Conservation (phyloP, 768 basidiomycete species). For the Trametes coccinea region DNA sequence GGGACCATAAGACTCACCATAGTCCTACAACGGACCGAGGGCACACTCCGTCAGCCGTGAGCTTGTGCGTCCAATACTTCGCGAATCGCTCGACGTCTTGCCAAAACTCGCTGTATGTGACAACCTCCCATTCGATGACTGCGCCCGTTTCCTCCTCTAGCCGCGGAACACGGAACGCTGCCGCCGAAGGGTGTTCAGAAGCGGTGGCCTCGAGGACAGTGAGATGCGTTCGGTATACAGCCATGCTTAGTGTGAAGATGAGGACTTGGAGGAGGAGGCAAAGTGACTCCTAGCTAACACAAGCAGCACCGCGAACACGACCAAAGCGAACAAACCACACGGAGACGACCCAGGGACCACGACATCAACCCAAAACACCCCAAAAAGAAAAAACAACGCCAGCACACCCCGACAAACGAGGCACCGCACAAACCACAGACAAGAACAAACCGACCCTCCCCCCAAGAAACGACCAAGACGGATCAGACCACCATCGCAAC, state of each 20-base stretch:
- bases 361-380: too few relatives aligned
- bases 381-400: too few relatives aligned
- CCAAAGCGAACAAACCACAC: too few relatives aligned
- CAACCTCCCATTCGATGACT: conserved; percentile 54
- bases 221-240: conserved; percentile 46
- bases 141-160: conserved; percentile 43
- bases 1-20: conserved; percentile 49
- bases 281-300: conserved; percentile 11
- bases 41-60: conserved; percentile 48
- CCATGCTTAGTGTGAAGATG: conserved; percentile 23
- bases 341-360: too few relatives aligned
- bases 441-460: too few relatives aligned
- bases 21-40: conserved; percentile 65
- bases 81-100: conserved; percentile 66
- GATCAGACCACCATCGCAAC: too few relatives aligned
- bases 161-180: conserved; percentile 63
- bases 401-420: too few relatives aligned
- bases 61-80: conserved; percentile 57
- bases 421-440: too few relatives aligned
- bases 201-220: conserved; percentile 61
- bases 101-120: conserved; percentile 67
- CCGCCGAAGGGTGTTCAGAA: conserved; percentile 45
- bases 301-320: conserved; percentile 11
- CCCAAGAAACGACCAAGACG: too few relatives aligned
- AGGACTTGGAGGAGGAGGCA: conserved; percentile 10